Evolutionary conservation across 192 early-diverging fungal genomes (phyloP).

Genomic region (Linnemannia zychae): DNA sequence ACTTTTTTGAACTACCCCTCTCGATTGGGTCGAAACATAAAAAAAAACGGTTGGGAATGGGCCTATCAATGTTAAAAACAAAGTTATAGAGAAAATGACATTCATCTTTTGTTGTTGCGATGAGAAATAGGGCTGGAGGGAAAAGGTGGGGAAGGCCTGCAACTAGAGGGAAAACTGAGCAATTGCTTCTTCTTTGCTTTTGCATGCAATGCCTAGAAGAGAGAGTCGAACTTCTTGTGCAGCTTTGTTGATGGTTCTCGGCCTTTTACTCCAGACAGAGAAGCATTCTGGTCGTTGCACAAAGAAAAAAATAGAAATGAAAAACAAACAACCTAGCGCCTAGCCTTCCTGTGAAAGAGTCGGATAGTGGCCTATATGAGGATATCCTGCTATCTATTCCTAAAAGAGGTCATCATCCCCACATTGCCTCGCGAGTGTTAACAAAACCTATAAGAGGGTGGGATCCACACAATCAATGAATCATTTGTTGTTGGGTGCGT

Average conservation of each 20-base stretch:
- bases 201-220: background rate
- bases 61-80: background rate
- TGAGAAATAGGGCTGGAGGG: background rate
- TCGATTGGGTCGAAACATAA: background rate
- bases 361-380: background rate
- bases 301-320: background rate
- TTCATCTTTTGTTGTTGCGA: background rate
- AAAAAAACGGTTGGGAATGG: background rate
- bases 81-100: background rate
- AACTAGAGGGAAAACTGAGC: background rate
- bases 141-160: background rate
- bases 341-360: background rate
- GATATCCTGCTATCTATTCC: background rate
- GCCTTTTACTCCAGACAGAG: background rate
- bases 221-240: background rate
- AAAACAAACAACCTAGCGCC: background rate
- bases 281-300: background rate
- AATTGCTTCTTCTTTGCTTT: background rate
- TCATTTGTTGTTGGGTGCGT: background rate
- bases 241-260: background rate
- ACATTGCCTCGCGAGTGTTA: background rate
- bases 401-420: constrained; percentile 7
- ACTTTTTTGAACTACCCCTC: background rate
- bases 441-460: background rate
- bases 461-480: background rate